Evolutionary conservation across 306 rosid species (phyloP), one percentile per base, ranked within the genome.

Genomic region (Malus sylvestris): DNA sequence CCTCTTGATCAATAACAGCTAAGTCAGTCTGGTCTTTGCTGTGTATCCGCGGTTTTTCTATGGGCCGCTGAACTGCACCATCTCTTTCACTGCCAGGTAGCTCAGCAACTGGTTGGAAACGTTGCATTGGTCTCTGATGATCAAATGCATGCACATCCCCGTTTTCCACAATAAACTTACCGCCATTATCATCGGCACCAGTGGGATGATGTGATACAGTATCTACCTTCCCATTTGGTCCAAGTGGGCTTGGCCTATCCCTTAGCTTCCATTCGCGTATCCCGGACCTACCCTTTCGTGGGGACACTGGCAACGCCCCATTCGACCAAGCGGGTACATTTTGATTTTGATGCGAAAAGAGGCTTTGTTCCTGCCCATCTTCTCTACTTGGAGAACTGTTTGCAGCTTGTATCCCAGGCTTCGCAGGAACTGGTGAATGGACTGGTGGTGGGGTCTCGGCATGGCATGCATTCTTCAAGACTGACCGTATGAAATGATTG

Each of bases 181-280:
- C 61, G 20, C 85, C 82, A 84, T 80, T 78, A 75, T 91, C 99
- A 63, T 96, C 97, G 10, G 82, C 63, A 67, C 92, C 88, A 6
- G 66, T 78, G 63, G 88, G 84, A 68, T 82, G 89, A 74, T 87
- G 90, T 60, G 83, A 73, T 78, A 83, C 70, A 79, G 77, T 83
- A 46, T 93, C 91, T 14, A 83, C 85, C 88, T 91, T 92, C 83
- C 97, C 98, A 86, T 92, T 96, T 57, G 93, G 98, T 74, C 99
- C 99, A 77, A 92, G 98, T 49, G 93, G 97, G 81, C 99, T 96
- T 69, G 93, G 96, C 75, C 99, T 89, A 82, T 95, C 99, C 86
- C 86, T 88, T 58, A 71, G 85, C 92, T 86, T 96, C 77, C 96
- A 87, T 20, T 91, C 97, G 5, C 92, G 97, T 61, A 87, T 79